Percentiles rank a stretch among this genome's conserved stretches.
Conservation (phyloP, 352 stramenopile species). For the Phytophthora cactorum region DNA sequence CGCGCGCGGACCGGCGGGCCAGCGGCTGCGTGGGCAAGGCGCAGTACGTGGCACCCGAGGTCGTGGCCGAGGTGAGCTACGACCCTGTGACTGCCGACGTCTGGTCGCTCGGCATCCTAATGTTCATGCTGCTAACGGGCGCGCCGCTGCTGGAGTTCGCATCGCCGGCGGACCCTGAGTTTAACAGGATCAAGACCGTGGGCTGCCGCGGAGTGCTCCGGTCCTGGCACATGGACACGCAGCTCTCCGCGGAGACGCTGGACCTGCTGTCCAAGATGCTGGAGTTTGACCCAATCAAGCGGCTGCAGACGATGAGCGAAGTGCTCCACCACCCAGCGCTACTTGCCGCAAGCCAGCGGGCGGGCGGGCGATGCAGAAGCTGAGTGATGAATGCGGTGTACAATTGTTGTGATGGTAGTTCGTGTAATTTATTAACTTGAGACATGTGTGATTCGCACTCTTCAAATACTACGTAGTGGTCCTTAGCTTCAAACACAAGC, state of each 20-base stretch:
- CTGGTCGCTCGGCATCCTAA: conserved; percentile 63
- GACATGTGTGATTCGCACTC: no score
- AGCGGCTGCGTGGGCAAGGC: conserved; percentile 37
- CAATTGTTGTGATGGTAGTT: no score
- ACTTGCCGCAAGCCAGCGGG: background rate
- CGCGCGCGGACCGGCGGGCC: conserved; percentile 24
- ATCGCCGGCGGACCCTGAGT: conserved; percentile 33
- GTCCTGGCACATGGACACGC: conserved; percentile 35
- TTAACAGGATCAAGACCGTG: conserved; percentile 31
- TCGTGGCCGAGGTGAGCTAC: conserved; percentile 35
- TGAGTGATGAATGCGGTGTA: no score
- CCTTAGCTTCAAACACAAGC: no score
- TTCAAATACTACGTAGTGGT: no score
- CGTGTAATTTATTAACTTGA: no score
- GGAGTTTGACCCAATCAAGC: conserved; percentile 32
- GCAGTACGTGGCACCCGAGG: conserved; percentile 48
- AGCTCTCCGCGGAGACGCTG: conserved; percentile 22
- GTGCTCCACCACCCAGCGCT: conserved; percentile 35
- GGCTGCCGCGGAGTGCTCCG: conserved; percentile 45
- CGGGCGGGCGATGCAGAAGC: no score
- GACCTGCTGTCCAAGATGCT: conserved; percentile 46
- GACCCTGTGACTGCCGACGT: conserved; percentile 46
- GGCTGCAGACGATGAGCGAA: conserved; percentile 37
- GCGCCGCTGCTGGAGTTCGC: conserved; percentile 48
- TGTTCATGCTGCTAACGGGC: conserved; percentile 70